Evolutionary conservation across 352 stramenopile genomes (phyloP), one percentile per base, ranked within the genome.

Genomic region (Phytophthora lateralis): DNA sequence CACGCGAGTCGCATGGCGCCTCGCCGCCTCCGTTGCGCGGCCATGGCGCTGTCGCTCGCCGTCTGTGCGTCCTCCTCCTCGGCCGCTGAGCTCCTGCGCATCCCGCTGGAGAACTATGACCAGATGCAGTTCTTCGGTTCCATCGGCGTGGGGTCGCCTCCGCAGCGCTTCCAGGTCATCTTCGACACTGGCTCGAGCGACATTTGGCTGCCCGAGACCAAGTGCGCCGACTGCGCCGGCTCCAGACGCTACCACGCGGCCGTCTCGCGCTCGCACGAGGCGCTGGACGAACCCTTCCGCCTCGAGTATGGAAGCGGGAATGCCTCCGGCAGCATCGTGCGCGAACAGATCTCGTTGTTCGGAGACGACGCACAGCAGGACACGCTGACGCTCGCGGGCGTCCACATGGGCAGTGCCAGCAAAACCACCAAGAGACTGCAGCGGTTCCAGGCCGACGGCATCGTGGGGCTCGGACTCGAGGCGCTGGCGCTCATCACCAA

Each of bases 161-260:
- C 79, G 10, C 80, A 90, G 46, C 55, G 70, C 11, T 90, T 92
- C 53, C 71, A 72, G 34, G 79, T 92, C 49, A 89, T 90, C 70
- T 92, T 92, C 55, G 83, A 92, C 68, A 92, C 83, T 8, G 83
- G 83, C 26, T 90, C 81, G 1, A 88, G 75, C 55, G 82, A 91
- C 55, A 70, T 88, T 12, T 91, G 82, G 82, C 52, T 91, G 3
- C 76, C 80, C 2, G 73, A 75, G 12, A 55, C 55, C 4, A 21
- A 52, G 10, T 91, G 82, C 44, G 50, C 27, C 2, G 69, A 73
- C 29, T 91, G 82, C 47, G 71, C 80, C 6, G 74, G 73, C 35
- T 60, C 62, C 1, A 50, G 66, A 0, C 78, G 82, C 35, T 91
- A 80, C 30, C 30, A 76, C 27, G 48, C 75, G 0, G 49, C 62